Conservation (phyloP, 169 alveolate genomes). For the Cryptosporidium ryanae region DNA sequence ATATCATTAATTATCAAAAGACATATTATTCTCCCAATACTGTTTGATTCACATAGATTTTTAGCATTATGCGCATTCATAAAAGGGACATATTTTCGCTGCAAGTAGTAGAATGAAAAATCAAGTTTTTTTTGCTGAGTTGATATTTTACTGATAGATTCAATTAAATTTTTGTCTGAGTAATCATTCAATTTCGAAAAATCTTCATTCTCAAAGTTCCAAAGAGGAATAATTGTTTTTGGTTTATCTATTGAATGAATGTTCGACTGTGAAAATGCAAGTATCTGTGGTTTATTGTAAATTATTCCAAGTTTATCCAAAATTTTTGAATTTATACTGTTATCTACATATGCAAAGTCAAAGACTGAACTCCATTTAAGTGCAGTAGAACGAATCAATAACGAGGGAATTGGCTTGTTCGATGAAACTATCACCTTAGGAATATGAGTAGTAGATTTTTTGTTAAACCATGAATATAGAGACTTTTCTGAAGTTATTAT, state of each 20-base stretch:
- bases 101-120: conserved; percentile 20
- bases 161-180: background rate
- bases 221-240: conserved; percentile 22
- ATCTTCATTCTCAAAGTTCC: conserved; percentile 16
- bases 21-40: conserved; percentile 40
- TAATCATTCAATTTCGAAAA: background rate
- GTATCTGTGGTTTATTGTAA: conserved; percentile 2
- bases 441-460: background rate
- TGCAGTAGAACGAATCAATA: conserved; percentile 48
- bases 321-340: background rate
- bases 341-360: conserved; percentile 38
- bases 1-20: conserved; percentile 25
- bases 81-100: conserved; percentile 49
- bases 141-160: background rate
- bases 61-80: conserved; percentile 30
- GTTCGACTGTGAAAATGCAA: conserved; percentile 6
- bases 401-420: conserved; percentile 24
- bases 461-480: conserved; percentile 2
- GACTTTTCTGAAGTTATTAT: conserved; percentile 24
- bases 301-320: conserved; percentile 5
- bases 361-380: conserved; percentile 51
- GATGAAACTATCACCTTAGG: conserved; percentile 38
- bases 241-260: background rate
- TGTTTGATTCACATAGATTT: conserved; percentile 52
- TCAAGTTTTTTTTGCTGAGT: conserved; percentile 14